Conservation (phyloP, 2,329 filamentous ascomycete genomes). For the Cadophora gregata region DNA sequence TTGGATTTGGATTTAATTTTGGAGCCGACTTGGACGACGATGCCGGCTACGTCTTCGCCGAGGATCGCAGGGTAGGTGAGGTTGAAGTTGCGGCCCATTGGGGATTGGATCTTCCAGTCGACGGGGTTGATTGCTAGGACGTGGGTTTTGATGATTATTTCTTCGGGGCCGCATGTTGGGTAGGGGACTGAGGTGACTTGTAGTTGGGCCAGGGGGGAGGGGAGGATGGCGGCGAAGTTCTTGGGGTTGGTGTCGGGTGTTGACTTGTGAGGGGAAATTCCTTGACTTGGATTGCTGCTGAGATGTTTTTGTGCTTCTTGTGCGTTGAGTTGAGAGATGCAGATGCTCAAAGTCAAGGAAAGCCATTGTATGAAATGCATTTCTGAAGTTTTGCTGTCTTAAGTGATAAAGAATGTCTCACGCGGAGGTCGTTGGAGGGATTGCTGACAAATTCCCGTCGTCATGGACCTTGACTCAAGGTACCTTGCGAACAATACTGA, state of each 20-base stretch:
- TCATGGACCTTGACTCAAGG: too few relatives aligned
- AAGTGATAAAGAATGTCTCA: too few relatives aligned
- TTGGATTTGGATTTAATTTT: conserved; percentile 52
- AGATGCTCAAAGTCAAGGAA: not conserved
- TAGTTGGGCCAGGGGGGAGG: not conserved
- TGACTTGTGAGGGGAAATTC: not conserved
- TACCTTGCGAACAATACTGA: too few relatives aligned
- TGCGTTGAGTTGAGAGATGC: not conserved
- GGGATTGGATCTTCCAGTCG: conserved; percentile 42
- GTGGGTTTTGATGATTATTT: conserved; percentile 44
- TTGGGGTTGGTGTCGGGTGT: not conserved
- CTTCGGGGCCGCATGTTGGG: conserved; percentile 18
- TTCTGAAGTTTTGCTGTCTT: not conserved
- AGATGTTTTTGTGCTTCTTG: not conserved
- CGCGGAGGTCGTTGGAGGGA: not conserved
- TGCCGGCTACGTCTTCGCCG: conserved; percentile 60
- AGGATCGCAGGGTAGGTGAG: conserved; percentile 45
- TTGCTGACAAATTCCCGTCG: not conserved
- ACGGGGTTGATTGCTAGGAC: conserved; percentile 47
- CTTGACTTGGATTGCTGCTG: not conserved
- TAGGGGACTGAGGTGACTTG: not conserved
- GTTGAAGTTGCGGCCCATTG: not conserved
- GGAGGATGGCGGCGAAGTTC: not conserved
- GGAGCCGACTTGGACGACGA: conserved; percentile 57
- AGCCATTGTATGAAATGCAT: not conserved